A percentile compares a stretch with the other conserved stretches of the same genome.
phyloP scores from a whole-genome alignment of 1,139 yeast genomes.

The Yamadazyma dushanensis region DNA sequence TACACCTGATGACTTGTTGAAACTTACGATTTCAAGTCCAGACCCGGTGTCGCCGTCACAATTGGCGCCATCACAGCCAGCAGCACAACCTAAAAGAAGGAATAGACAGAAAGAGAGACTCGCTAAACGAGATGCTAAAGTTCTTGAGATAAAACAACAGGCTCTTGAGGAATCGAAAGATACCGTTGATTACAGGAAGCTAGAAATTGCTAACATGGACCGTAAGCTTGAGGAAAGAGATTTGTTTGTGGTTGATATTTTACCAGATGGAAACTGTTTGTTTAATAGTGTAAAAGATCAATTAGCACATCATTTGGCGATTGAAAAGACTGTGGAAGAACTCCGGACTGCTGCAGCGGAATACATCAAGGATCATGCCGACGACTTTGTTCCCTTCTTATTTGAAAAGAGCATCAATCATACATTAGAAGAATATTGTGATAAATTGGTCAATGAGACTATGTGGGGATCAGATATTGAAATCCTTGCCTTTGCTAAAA shows the following conservation, averaged over 20 bases:
- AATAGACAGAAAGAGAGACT: constrained; percentile 85
- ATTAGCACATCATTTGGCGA: constrained; percentile 24
- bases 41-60: not conserved
- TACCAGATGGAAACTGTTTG: constrained; percentile 93
- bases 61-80: not conserved
- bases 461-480: constrained; percentile 98
- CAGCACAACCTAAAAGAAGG: constrained; percentile 42
- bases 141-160: constrained; percentile 59
- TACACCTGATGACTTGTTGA: constrained; percentile 62
- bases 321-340: constrained; percentile 42
- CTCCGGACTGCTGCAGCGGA: constrained; percentile 66
- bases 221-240: constrained; percentile 48
- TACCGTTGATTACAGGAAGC: constrained; percentile 60
- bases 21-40: constrained; percentile 3
- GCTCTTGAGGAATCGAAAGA: constrained; percentile 70
- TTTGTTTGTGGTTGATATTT: constrained; percentile 61
- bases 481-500: constrained; percentile 72
- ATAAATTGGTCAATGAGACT: constrained; percentile 67
- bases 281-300: constrained; percentile 88
- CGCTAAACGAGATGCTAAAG: constrained; percentile 72
- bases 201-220: constrained; percentile 68
- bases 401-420: constrained; percentile 71
- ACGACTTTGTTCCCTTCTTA: constrained; percentile 77
- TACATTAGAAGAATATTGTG: constrained; percentile 69
- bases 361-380: constrained; percentile 61